Conservation (phyloP, 1,284 basidiomycete species). For the Trametes pubescens region DNA sequence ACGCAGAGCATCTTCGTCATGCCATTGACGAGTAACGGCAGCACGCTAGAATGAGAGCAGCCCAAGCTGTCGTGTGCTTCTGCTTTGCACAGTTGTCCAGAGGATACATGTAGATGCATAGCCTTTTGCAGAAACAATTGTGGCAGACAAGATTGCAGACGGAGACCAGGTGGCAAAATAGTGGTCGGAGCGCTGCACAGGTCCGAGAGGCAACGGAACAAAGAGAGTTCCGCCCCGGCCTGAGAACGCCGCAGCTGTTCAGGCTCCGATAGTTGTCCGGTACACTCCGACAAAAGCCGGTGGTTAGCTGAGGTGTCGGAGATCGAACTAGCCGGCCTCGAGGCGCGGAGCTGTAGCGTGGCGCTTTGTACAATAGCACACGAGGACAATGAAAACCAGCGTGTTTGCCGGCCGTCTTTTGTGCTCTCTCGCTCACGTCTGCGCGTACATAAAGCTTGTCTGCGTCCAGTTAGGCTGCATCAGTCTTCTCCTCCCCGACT, state of each 20-base stretch:
- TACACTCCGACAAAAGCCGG: neutral
- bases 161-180: neutral
- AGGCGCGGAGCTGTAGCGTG: slow-evolving; percentile 12
- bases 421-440: slow-evolving; percentile 5
- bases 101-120: neutral
- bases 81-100: too few species aligned
- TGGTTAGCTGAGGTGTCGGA: neutral
- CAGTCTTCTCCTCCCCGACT: neutral
- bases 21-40: too few species aligned
- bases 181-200: neutral
- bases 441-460: slow-evolving; percentile 22
- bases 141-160: neutral
- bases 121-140: neutral
- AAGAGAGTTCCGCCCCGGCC: slow-evolving; percentile 3
- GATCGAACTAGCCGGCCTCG: neutral
- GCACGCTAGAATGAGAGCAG: too few species aligned
- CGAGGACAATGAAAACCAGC: slow-evolving; percentile 17
- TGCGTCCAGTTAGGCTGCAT: slow-evolving; percentile 7
- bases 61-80: too few species aligned
- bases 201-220: slow-evolving; percentile 4
- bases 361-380: slow-evolving; percentile 8
- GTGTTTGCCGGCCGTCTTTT: slow-evolving; percentile 7
- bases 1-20: too few species aligned
- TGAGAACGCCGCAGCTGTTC: neutral
- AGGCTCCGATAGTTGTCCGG: neutral